These are phyloP conservation scores for Falciphora oryzae DNA, from an alignment of 2,329 filamentous ascomycete genomes.

Conservation along the genomic window DNA sequence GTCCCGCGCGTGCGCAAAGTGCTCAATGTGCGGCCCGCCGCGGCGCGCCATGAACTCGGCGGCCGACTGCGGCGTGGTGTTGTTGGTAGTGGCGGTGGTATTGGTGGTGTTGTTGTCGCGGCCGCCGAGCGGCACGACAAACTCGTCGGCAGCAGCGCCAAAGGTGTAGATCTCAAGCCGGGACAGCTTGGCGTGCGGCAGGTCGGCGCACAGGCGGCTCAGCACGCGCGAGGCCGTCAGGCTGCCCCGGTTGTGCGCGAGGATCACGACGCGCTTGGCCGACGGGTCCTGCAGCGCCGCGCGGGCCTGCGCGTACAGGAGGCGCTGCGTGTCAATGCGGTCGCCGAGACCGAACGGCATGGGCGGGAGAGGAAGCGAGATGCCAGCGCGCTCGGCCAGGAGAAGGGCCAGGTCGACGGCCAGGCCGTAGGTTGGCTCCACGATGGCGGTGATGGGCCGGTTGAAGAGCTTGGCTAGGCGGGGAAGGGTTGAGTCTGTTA, in stretches of 20 bases:
- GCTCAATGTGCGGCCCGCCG: slow-evolving; percentile 27
- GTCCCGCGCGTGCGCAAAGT: slow-evolving; percentile 30
- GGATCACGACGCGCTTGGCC: slow-evolving; percentile 29
- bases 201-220: slow-evolving; percentile 30
- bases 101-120: neutral
- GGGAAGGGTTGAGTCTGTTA: slow-evolving; percentile 26
- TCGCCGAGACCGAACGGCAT: slow-evolving; percentile 15
- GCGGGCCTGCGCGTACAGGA: slow-evolving; percentile 31
- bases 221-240: slow-evolving; percentile 30
- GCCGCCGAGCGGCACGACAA: slow-evolving; percentile 27
- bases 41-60: slow-evolving; percentile 12
- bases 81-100: neutral
- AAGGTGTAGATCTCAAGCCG: slow-evolving; percentile 41
- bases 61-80: neutral
- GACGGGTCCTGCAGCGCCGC: slow-evolving; percentile 27
- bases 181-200: slow-evolving; percentile 28
- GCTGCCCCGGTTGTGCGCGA: slow-evolving; percentile 35
- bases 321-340: slow-evolving; percentile 40
- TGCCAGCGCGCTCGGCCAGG: slow-evolving; percentile 18
- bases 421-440: slow-evolving; percentile 43
- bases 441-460: slow-evolving; percentile 42
- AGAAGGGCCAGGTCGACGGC: slow-evolving; percentile 42
- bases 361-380: slow-evolving; percentile 27
- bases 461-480: slow-evolving; percentile 30
- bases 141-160: slow-evolving; percentile 32